Conservation (phyloP, 768 basidiomycete species). For the Cystofilobasidium bisporidii region DNA sequence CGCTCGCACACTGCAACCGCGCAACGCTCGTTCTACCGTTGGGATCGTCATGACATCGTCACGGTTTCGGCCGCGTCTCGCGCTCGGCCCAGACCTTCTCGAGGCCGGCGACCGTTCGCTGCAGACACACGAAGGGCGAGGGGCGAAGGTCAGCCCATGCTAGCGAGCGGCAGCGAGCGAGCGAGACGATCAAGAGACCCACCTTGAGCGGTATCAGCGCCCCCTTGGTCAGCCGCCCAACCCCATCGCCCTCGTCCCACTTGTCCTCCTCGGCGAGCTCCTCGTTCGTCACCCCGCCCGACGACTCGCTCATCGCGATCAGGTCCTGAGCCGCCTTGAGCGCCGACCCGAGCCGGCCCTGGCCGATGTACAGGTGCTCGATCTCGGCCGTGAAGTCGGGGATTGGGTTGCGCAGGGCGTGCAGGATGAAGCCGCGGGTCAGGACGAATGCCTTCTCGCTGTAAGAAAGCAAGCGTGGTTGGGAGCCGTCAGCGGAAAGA, state of each 20-base stretch:
- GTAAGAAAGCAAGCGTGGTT: neutral
- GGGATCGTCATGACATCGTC: neutral
- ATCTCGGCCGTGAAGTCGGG: constrained; percentile 16
- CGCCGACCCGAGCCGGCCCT: constrained; percentile 10
- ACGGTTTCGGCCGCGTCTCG: neutral
- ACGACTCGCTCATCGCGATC: constrained; percentile 10
- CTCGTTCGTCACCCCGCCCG: constrained; percentile 5
- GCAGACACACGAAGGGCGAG: neutral
- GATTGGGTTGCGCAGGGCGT: constrained; percentile 20
- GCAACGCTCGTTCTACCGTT: neutral
- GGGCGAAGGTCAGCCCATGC: neutral
- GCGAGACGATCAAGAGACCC: neutral
- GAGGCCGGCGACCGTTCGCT: constrained; percentile 18
- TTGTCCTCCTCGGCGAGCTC: neutral
- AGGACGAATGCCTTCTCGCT: constrained; percentile 26
- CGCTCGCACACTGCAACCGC: too few relatives aligned
- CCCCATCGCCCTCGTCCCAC: constrained; percentile 22
- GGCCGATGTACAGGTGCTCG: constrained; percentile 6
- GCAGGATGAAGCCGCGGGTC: constrained; percentile 25
- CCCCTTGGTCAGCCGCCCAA: constrained; percentile 22
- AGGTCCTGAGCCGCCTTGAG: constrained; percentile 3
- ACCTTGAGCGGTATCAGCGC: constrained; percentile 19
- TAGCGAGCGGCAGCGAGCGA: neutral
- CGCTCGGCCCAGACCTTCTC: constrained; percentile 15
- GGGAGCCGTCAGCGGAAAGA: neutral